Evolutionary conservation across 164 flowering plant genomes (phyloP), one percentile per base, ranked within the genome.

Genomic region (Aristolochia contorta): DNA sequence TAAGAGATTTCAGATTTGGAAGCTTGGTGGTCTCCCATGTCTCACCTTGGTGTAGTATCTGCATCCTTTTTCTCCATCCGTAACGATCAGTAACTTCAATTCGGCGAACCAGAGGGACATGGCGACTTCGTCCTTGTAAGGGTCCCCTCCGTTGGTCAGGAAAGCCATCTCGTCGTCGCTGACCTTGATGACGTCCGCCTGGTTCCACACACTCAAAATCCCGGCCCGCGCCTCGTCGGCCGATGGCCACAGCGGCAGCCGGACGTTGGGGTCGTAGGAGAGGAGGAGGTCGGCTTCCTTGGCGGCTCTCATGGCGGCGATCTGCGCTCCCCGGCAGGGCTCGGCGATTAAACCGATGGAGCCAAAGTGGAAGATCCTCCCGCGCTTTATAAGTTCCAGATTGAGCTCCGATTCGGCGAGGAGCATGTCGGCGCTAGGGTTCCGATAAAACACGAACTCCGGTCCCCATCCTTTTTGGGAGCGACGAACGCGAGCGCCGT

Each of bases 401-500:
- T 87, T 77, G 23, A 87, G 72, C 56, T 84, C 94, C 0, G 82
- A 71, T 5, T 75, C 81, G 58, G 69, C 78, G 20, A 87, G 55
- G 25, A 87, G 65, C 88, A 79, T 81, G 61, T 87, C 91, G 0
- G 95, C 91, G 52, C 95, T 85, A 1, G 89, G 94, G 67, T 87
- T 81, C 56, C 94, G 67, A 62, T 83, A 84, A 54, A 87, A 87
- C 84, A 80, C 78, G 78, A 87, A 87, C 65, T 87, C 91, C 48
- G 84, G 71, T 74, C 84, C 7, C 91, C 91, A 24, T 84, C 56
- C 41, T 23, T 59, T 64, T 65, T 78, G 33, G 83, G 61, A 0
- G 91, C 82, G 46, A 85, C 95, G 49, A 87, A 87, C 0, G 95
- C 91, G 41, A 87, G 73, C 0, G 89, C 95, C 0, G 91, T 87